Percentiles rank a stretch among this genome's conserved stretches.
phyloP scores from a whole-genome alignment of 306 rosid genomes.

The Castanea crenata region DNA sequence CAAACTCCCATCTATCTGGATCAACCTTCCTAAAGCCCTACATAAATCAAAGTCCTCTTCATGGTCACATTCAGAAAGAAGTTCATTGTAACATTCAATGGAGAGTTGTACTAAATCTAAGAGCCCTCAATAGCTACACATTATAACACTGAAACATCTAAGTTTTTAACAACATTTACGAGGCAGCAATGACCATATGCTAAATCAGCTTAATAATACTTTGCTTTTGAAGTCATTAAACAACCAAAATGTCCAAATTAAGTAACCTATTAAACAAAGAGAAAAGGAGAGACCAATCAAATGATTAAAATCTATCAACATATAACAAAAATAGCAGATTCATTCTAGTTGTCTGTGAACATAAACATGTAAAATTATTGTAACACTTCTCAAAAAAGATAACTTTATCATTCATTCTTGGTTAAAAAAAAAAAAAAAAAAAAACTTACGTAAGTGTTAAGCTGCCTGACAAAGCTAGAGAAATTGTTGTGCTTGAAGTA shows the following conservation, averaged over 20 bases:
- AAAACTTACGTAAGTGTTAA: conserved; percentile 78
- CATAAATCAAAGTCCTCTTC: conserved; percentile 27
- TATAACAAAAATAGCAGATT: neutral
- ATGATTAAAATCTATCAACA: neutral
- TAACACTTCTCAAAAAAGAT: neutral
- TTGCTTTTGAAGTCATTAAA: conserved; percentile 21
- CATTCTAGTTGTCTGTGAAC: conserved; percentile 23
- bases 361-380: conserved; percentile 10
- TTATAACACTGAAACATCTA: neutral
- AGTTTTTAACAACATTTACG: neutral
- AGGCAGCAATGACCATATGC: neutral
- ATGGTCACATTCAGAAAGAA: conserved; percentile 12
- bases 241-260: conserved; percentile 19
- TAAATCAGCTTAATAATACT: neutral
- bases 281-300: conserved; percentile 6
- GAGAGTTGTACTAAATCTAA: neutral
- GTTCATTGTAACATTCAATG: neutral
- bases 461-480: conserved; percentile 95
- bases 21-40: conserved; percentile 88
- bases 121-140: neutral
- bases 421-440: neutral
- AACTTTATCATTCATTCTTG: neutral
- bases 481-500: conserved; percentile 92
- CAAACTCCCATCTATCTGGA: conserved; percentile 88
- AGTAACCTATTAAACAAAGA: conserved; percentile 15